Evolutionary conservation across 2,329 filamentous ascomycete species (phyloP).

Genomic region (Cercospora zeae-maydis): DNA sequence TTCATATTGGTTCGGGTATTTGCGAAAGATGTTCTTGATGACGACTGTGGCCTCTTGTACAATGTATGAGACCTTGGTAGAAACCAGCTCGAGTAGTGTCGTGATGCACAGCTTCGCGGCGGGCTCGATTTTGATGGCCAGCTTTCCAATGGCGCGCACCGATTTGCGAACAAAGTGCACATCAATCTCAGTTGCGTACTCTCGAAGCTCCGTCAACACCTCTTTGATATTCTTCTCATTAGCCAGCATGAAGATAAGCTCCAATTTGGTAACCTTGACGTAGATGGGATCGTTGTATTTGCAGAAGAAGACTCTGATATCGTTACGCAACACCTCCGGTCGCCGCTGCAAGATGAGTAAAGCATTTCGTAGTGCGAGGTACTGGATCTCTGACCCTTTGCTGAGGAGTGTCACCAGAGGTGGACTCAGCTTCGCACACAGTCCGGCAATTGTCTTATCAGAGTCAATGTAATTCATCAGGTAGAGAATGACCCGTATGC

Average conservation of each 20-base stretch:
- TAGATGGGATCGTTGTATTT: conserved; percentile 99
- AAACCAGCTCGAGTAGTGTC: conserved; percentile 84
- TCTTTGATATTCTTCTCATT: conserved; percentile 94
- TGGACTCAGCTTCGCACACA: conserved; percentile 91
- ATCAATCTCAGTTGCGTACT: conserved; percentile 97
- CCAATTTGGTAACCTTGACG: conserved; percentile 97
- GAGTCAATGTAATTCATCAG: conserved; percentile 98
- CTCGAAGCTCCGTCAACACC: conserved; percentile 86
- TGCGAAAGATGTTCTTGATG: conserved; percentile 97
- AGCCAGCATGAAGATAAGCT: conserved; percentile 98
- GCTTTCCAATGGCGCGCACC: conserved; percentile 92
- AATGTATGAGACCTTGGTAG: conserved; percentile 98
- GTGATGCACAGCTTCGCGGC: conserved; percentile 89
- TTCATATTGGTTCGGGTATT: conserved; percentile 98
- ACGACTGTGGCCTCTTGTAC: conserved; percentile 98
- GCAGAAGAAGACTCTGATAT: conserved; percentile 98
- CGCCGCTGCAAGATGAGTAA: conserved; percentile 88
- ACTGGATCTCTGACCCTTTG: conserved; percentile 98
- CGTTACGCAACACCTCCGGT: conserved; percentile 89
- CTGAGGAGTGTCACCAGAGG: conserved; percentile 91
- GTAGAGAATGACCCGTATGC: conserved; percentile 93
- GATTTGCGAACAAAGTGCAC: conserved; percentile 98
- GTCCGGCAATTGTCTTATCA: conserved; percentile 76
- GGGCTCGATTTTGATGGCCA: conserved; percentile 98
- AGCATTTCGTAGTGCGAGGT: conserved; percentile 88